Evolutionary conservation across 2,329 filamentous ascomycete species (phyloP).

Genomic region (Hypoxylon sp.): DNA sequence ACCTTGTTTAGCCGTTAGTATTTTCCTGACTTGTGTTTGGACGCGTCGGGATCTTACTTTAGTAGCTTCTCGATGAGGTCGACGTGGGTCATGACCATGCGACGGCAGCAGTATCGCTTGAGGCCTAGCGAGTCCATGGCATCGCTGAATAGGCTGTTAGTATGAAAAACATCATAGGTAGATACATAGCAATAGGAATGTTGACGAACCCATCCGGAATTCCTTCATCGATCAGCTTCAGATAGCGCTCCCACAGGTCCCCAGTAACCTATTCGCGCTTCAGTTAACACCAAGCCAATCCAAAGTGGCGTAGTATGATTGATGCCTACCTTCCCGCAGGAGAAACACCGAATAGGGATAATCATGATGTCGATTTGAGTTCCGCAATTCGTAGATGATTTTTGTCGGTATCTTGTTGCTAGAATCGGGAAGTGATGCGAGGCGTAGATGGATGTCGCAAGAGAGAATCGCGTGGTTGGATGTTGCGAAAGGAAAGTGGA

Average conservation of each 20-base stretch:
- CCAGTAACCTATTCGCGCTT: conserved; percentile 81
- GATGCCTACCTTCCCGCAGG: conserved; percentile 89
- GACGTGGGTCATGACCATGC: conserved; percentile 99
- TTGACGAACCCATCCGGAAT: conserved; percentile 78
- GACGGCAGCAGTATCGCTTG: conserved; percentile 96
- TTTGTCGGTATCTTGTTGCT: conserved; percentile 24
- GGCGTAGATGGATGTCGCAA: conserved; percentile 11
- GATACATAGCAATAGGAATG: background rate
- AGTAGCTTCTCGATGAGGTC: conserved; percentile 98
- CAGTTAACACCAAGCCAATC: conserved; percentile 37
- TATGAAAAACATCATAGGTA: background rate
- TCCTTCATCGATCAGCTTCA: conserved; percentile 86
- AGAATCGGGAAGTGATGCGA: conserved; percentile 31
- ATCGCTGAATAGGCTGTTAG: conserved; percentile 69
- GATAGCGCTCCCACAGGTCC: conserved; percentile 97
- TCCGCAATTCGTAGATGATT: conserved; percentile 25
- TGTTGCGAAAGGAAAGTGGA: conserved; percentile 12
- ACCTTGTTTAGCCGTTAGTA: conserved; percentile 59
- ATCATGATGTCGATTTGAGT: conserved; percentile 81
- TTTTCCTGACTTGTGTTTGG: background rate
- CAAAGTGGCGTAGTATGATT: background rate
- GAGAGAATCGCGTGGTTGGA: conserved; percentile 13
- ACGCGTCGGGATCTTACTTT: conserved; percentile 71
- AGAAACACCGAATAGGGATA: conserved; percentile 98
- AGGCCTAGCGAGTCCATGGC: conserved; percentile 96